phyloP scores from a whole-genome alignment of 179 eudicot species.

The Nepenthes alata region DNA sequence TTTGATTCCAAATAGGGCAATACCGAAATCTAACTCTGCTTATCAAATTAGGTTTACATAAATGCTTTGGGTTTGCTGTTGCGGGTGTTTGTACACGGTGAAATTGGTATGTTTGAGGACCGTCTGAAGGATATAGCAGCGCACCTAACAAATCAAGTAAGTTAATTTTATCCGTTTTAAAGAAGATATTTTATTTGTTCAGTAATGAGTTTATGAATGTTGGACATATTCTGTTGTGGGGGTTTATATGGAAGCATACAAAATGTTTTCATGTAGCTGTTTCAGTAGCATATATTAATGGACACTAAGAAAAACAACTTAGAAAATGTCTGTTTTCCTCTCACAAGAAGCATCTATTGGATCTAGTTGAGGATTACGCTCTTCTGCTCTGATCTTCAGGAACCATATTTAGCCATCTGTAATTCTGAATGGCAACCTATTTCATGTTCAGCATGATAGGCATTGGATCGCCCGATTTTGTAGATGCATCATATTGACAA shows the following conservation, averaged over 20 bases:
- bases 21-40: neutral
- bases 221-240: neutral
- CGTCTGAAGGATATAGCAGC: constrained; percentile 48
- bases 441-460: no score
- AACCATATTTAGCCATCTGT: no score
- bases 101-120: constrained; percentile 29
- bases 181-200: neutral
- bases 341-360: constrained; percentile 1
- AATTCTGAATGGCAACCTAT: no score
- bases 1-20: no score
- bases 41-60: constrained; percentile 44
- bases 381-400: no score
- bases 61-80: constrained; percentile 72
- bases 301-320: neutral
- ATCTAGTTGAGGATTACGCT: neutral
- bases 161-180: constrained; percentile 11
- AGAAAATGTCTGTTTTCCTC: neutral
- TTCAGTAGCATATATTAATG: no score
- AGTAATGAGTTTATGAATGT: neutral
- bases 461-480: no score
- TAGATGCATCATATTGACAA: no score
- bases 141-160: constrained; percentile 52
- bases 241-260: no score
- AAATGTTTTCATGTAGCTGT: no score
- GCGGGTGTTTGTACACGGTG: constrained; percentile 61